Evolutionary conservation across 139 green algal species (phyloP).

Genomic region (Diplosphaera chodatii): DNA sequence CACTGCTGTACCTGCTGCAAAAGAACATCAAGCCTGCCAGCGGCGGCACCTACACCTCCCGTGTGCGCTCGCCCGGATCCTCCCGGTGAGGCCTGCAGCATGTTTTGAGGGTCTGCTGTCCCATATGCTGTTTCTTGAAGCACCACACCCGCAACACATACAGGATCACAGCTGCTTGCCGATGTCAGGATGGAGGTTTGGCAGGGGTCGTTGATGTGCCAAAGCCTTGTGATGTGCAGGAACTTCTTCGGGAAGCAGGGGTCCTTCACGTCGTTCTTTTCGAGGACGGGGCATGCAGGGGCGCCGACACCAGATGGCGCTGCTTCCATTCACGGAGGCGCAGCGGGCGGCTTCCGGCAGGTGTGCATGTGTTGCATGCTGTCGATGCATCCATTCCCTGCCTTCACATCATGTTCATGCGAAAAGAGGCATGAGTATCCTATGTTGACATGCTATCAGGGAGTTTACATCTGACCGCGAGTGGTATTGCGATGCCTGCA

Average conservation of each 20-base stretch:
- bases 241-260: slow-evolving; percentile 40
- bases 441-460: too few species aligned
- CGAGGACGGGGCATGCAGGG: slow-evolving; percentile 22
- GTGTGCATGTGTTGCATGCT: too few species aligned
- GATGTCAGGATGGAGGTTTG: not conserved
- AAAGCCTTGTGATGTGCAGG: slow-evolving; percentile 7
- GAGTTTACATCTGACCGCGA: too few species aligned
- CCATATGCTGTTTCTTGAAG: too few species aligned
- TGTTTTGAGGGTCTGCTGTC: not conserved
- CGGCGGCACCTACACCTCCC: slow-evolving; percentile 31
- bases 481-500: too few species aligned
- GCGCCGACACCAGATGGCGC: slow-evolving; percentile 45
- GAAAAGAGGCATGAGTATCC: too few species aligned
- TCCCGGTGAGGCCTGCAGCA: too few species aligned
- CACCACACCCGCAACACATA: too few species aligned
- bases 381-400: too few species aligned
- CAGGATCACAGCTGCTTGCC: slow-evolving; percentile 3
- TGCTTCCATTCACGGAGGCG: slow-evolving; percentile 79
- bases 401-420: too few species aligned
- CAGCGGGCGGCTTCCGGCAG: slow-evolving; percentile 58
- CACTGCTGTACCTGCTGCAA: slow-evolving; percentile 93
- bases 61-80: slow-evolving; percentile 12
- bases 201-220: too few species aligned
- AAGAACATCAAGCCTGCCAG: slow-evolving; percentile 85
- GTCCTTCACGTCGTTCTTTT: slow-evolving; percentile 48